Conservation (phyloP, 2,329 filamentous ascomycete species). For the Venturia asperata region DNA sequence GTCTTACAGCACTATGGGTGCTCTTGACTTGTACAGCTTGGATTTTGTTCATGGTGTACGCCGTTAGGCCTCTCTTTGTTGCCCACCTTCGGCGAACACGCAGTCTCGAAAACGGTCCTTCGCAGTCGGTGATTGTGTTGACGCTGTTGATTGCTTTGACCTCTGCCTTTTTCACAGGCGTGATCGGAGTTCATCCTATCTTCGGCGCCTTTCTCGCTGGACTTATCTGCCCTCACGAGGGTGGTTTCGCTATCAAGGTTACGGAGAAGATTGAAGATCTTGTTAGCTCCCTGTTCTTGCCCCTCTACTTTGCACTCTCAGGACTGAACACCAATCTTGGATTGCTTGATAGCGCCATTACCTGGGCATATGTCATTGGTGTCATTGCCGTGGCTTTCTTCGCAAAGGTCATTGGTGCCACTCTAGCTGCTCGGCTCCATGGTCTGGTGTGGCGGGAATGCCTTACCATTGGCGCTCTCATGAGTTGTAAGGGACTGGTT, state of each 20-base stretch:
- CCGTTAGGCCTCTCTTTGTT: slow-evolving; percentile 65
- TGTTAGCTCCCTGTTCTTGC: slow-evolving; percentile 73
- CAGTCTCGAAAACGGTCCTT: slow-evolving; percentile 79
- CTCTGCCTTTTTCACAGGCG: slow-evolving; percentile 79
- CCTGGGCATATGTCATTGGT: slow-evolving; percentile 85
- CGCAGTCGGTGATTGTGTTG: slow-evolving; percentile 73
- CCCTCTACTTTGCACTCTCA: slow-evolving; percentile 88
- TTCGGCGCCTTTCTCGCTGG: slow-evolving; percentile 90
- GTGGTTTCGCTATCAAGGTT: slow-evolving; percentile 82
- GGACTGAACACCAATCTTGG: slow-evolving; percentile 84
- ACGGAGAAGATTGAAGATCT: slow-evolving; percentile 94
- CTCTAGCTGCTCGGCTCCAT: slow-evolving; percentile 65
- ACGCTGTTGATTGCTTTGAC: slow-evolving; percentile 72
- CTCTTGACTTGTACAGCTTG: slow-evolving; percentile 70
- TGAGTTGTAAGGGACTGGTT: slow-evolving; percentile 95
- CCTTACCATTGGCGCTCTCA: slow-evolving; percentile 77
- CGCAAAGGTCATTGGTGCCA: slow-evolving; percentile 78
- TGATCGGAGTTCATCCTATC: slow-evolving; percentile 90
- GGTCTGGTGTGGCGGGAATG: slow-evolving; percentile 87
- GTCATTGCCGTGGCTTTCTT: slow-evolving; percentile 75
- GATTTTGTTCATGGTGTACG: slow-evolving; percentile 65
- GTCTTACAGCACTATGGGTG: slow-evolving; percentile 77
- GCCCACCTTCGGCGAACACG: slow-evolving; percentile 67
- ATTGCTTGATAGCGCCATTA: slow-evolving; percentile 69
- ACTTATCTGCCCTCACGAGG: slow-evolving; percentile 82